phyloP scores from a whole-genome alignment of 169 alveolate species.

The Theileria luwenshuni region DNA sequence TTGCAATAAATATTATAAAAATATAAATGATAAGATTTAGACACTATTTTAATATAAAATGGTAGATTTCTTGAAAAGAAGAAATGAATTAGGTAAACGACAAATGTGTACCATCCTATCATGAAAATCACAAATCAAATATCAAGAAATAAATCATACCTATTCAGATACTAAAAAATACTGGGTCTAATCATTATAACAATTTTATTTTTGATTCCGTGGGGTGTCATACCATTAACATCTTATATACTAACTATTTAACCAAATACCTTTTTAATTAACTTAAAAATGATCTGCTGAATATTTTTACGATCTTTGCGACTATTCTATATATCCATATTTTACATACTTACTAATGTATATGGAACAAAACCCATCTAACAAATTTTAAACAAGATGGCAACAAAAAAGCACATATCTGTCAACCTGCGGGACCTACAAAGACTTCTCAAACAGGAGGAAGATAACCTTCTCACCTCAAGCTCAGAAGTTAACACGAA shows the following conservation, averaged over 20 bases:
- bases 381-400: constrained; percentile 28
- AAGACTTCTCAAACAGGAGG: constrained; percentile 55
- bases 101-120: too few relatives aligned
- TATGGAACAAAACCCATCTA: background rate
- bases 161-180: too few relatives aligned
- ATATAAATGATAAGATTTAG: too few relatives aligned
- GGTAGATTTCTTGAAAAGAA: too few relatives aligned
- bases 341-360: background rate
- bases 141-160: too few relatives aligned
- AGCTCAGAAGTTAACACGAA: constrained; percentile 34
- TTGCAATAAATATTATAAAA: too few relatives aligned
- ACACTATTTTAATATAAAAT: too few relatives aligned
- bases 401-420: constrained; percentile 53
- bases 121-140: too few relatives aligned
- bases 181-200: too few relatives aligned
- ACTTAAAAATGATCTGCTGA: constrained; percentile 1
- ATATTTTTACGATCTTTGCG: background rate
- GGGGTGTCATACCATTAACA: constrained; percentile 10
- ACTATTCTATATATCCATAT: background rate
- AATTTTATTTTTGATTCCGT: constrained; percentile 22
- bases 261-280: constrained; percentile 1
- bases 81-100: too few relatives aligned
- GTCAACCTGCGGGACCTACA: constrained; percentile 66
- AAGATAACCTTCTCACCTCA: constrained; percentile 41
- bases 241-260: too few relatives aligned